Base-by-base conservation (phyloP, 352 stramenopile genomes). In the Phytophthora nicotianae region DNA sequence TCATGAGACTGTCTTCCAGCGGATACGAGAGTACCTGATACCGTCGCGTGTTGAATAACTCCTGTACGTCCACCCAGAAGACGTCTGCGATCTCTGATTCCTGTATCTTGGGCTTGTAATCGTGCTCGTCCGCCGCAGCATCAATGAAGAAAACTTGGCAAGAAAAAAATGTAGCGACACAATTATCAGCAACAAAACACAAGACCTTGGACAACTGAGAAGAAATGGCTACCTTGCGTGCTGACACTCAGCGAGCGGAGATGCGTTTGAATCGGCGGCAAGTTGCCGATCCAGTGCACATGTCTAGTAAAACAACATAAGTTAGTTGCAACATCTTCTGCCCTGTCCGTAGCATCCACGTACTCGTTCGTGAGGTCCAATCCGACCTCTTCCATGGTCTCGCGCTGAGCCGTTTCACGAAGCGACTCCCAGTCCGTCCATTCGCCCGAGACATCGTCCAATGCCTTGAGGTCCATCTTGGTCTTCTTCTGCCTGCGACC, bases 361-460 rank as follows among this genome's bases (percentile, higher is more conserved):
- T 77, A 86, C 77, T 74, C 47, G 21, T 58, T 38, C 8, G 78
- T 77, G 24, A 95, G 81, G 33, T 91, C 76, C 17, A 95, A 62
- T 11, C 87, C 87, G 37, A 95, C 83, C 70, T 95, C 87, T 54
- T 95, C 87, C 62, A 88, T 67, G 14, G 85, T 93, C 68, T 95
- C 87, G 11, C 87, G 77, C 60, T 77, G 70, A 9, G 85, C 87
- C 6, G 82, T 93, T 62, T 93, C 81, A 13, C 81, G 62, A 17
- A 84, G 70, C 6, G 72, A 81, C 65, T 95, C 87, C 79, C 83
- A 90, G 11, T 83, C 57, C 50, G 70, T 72, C 67, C 69, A 75
- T 33, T 79, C 76, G 14, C 72, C 59, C 2, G 47, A 65, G 10
- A 72, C 26, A 9, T 75, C 58, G 21, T 77, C 54, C 29, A 59